These are phyloP conservation scores for Sarocladium kiliense DNA, from an alignment of 2,329 filamentous ascomycete genomes.

Conservation along the genomic window DNA sequence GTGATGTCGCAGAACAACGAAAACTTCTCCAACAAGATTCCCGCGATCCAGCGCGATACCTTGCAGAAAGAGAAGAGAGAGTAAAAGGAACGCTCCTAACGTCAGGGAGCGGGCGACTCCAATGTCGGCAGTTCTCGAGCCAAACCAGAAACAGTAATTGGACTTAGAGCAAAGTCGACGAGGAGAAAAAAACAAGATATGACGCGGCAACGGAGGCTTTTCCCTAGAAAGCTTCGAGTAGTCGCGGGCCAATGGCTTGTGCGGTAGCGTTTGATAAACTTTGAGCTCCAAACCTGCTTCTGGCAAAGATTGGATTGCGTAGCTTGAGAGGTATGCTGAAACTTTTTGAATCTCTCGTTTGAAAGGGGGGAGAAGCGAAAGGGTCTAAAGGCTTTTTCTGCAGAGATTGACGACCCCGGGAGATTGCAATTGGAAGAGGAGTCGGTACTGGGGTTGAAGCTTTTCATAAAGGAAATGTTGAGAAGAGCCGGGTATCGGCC, in stretches of 20 bases:
- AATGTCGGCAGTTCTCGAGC: no score
- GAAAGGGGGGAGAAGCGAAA: no score
- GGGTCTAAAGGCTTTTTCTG: neutral
- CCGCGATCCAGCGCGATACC: constrained; percentile 3
- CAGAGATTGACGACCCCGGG: neutral
- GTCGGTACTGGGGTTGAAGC: neutral
- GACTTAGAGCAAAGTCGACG: neutral
- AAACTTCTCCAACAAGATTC: no score
- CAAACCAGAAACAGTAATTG: neutral
- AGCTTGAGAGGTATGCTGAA: neutral
- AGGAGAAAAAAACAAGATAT: neutral
- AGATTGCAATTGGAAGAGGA: neutral
- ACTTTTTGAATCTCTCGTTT: no score
- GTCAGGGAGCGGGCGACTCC: no score
- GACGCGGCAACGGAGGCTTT: neutral
- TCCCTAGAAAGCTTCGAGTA: neutral
- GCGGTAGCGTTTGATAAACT: neutral
- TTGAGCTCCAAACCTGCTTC: neutral
- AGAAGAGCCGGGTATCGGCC: neutral
- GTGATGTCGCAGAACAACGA: no score
- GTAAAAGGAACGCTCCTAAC: no score
- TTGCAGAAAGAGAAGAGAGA: neutral
- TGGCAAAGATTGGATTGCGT: neutral
- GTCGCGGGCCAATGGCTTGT: neutral
- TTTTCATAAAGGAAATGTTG: neutral